Conservation (phyloP, 352 stramenopile species). For the Globisporangium emineosum region DNA sequence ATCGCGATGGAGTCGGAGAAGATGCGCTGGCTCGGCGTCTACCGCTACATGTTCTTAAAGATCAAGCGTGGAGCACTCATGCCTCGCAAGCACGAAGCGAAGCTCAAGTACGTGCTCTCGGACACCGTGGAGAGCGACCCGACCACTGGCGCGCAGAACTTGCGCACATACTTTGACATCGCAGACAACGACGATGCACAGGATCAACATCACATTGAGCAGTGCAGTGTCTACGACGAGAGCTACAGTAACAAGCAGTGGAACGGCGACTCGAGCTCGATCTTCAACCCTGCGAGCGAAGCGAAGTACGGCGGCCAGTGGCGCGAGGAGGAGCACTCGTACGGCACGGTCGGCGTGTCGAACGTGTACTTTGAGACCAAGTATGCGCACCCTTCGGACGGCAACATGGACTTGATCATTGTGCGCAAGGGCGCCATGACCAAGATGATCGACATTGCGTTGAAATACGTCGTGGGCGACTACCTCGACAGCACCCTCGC, state of each 20-base stretch:
- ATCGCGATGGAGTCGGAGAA: conserved; percentile 74
- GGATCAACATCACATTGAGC: conserved; percentile 71
- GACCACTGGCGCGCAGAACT: conserved; percentile 43
- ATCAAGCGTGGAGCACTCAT: conserved; percentile 56
- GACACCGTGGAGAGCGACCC: conserved; percentile 41
- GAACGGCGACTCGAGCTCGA: conserved; percentile 53
- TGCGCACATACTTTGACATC: conserved; percentile 76
- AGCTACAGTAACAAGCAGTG: conserved; percentile 48
- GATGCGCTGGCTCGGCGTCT: conserved; percentile 61
- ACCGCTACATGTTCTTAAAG: conserved; percentile 77
- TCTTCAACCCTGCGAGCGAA: conserved; percentile 57
- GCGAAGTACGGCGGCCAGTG: conserved; percentile 57
- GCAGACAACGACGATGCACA: conserved; percentile 43
- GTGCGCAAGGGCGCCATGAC: conserved; percentile 45
- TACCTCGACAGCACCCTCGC: conserved; percentile 59
- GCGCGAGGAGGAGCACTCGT: conserved; percentile 43
- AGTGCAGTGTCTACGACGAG: conserved; percentile 75
- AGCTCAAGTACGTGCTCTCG: conserved; percentile 74
- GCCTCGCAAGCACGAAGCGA: conserved; percentile 50
- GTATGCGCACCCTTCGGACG: conserved; percentile 75
- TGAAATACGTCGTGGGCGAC: conserved; percentile 52
- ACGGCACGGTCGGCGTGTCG: conserved; percentile 57
- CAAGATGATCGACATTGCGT: conserved; percentile 45
- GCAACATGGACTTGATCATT: conserved; percentile 78
- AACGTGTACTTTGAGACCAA: conserved; percentile 84